A percentile compares a stretch with the other conserved stretches of the same genome.
Evolutionary conservation across 192 early-diverging fungal genomes (phyloP).

Genomic region (Rhizoclosmatium globosum): DNA sequence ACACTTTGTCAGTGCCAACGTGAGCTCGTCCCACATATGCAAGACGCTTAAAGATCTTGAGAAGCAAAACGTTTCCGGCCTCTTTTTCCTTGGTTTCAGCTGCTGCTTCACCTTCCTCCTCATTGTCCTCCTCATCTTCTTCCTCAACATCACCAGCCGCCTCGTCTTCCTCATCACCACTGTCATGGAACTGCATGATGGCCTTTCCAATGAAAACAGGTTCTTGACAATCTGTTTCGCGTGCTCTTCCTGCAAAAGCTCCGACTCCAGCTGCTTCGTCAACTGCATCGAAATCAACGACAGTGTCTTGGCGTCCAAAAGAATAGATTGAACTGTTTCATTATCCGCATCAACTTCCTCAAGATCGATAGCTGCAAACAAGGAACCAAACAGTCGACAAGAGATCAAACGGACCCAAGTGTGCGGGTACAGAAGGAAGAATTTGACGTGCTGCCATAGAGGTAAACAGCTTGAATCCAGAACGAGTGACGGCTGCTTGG

Average conservation of each 20-base stretch:
- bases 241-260: conserved; percentile 73
- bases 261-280: conserved; percentile 50
- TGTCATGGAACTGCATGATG: conserved; percentile 18
- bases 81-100: conserved; percentile 5
- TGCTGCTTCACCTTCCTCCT: conserved; percentile 36
- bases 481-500: conserved; percentile 28
- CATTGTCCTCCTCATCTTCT: conserved; percentile 32
- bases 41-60: conserved; percentile 68
- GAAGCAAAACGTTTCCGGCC: conserved; percentile 47
- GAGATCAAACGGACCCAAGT: conserved; percentile 84
- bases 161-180: conserved; percentile 24
- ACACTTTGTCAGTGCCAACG: conserved; percentile 49
- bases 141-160: conserved; percentile 32
- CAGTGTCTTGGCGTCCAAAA: background rate
- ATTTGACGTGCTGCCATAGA: conserved; percentile 75
- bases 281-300: conserved; percentile 41
- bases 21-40: conserved; percentile 74
- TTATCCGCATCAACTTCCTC: conserved; percentile 51
- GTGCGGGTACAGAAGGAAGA: conserved; percentile 86
- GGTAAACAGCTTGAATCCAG: conserved; percentile 46
- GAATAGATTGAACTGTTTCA: conserved; percentile 1
- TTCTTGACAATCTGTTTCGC: conserved; percentile 94
- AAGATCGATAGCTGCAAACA: conserved; percentile 76
- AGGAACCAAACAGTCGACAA: conserved; percentile 76
- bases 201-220: conserved; percentile 85